phyloP scores from a whole-genome alignment of 257 asterid species.

The Nemophila menziesii region DNA sequence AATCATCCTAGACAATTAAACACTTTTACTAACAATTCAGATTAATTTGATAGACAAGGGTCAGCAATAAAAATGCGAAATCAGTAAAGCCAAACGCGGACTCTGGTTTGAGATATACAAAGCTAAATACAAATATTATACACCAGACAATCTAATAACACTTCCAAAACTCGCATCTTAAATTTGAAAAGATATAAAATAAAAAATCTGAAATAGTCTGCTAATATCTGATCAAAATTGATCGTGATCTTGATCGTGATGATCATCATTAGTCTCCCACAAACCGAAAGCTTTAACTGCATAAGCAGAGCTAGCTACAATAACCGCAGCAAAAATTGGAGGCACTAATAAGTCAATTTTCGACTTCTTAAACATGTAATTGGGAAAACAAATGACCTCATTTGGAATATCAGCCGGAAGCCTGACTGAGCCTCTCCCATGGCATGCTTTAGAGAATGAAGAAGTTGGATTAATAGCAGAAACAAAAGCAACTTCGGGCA shows the following conservation, averaged over 20 bases:
- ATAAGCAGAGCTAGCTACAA: constrained; percentile 57
- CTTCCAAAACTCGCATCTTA: background rate
- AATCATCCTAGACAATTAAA: too few species aligned
- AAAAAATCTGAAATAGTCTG: background rate
- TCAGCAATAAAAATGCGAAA: too few species aligned
- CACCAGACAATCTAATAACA: background rate
- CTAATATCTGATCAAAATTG: background rate
- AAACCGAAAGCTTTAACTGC: constrained; percentile 58
- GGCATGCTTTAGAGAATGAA: constrained; percentile 34
- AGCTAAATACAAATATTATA: background rate
- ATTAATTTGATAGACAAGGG: too few species aligned
- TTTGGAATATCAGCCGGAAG: constrained; percentile 69
- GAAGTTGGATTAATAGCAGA: constrained; percentile 42
- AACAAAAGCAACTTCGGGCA: constrained; percentile 82
- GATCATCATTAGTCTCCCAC: constrained; percentile 51
- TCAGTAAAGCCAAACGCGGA: background rate
- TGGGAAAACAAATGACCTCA: constrained; percentile 48
- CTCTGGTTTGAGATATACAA: too few species aligned
- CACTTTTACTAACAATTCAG: too few species aligned
- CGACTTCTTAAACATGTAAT: constrained; percentile 40
- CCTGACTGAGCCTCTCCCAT: constrained; percentile 25
- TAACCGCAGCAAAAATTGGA: constrained; percentile 61
- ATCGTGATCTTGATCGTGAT: constrained; percentile 2
- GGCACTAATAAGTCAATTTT: constrained; percentile 51
- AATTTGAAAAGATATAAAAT: too few species aligned